Evolutionary conservation across 495 filamentous ascomycete genomes (phyloP), one percentile per base, ranked within the genome.

Genomic region (Pseudoneurospora amorphoporcata): DNA sequence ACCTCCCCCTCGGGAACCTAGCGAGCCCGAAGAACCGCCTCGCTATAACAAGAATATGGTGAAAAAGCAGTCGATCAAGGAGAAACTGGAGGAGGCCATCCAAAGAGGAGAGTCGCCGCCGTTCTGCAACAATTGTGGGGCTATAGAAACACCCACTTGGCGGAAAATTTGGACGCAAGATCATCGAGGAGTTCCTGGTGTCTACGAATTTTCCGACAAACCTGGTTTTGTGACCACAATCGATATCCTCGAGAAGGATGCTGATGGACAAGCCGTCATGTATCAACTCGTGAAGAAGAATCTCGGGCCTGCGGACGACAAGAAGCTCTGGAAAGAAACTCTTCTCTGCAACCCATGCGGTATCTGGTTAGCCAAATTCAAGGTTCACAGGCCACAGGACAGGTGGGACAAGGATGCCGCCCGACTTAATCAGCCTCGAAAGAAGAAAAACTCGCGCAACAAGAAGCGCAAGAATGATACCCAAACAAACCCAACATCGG

Each of bases 111-210:
- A 92, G 72, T 88, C 92, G 80, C 95, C 95, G 0, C 89, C 90
- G 4, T 98, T 89, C 76, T 99, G 95, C 79, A 88, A 88, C 70
- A 95, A 98, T 77, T 99, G 95, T 76, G 95, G 95, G 7, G 91
- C 92, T 17, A 95, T 99, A 72, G 92, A 97, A 77, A 99, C 95
- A 1, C 92, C 95, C 1, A 97, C 94, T 0, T 99, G 95, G 95
- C 88, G 95, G 41, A 95, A 94, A 73, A 92, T 94, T 2, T 97
- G 90, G 87, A 87, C 87, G 10, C 92, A 92, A 76, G 85, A 90
- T 8, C 82, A 89, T 32, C 77, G 82, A 17, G 92, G 92, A 0
- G 83, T 82, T 38, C 90, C 91, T 12, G 80, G 85, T 10, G 85
- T 90, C 75, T 85, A 91, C 71, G 85, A 91, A 65, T 86, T 89